Base-by-base conservation (phyloP, 2,329 filamentous ascomycete genomes). In the Pseudogymnoascus sp. region DNA sequence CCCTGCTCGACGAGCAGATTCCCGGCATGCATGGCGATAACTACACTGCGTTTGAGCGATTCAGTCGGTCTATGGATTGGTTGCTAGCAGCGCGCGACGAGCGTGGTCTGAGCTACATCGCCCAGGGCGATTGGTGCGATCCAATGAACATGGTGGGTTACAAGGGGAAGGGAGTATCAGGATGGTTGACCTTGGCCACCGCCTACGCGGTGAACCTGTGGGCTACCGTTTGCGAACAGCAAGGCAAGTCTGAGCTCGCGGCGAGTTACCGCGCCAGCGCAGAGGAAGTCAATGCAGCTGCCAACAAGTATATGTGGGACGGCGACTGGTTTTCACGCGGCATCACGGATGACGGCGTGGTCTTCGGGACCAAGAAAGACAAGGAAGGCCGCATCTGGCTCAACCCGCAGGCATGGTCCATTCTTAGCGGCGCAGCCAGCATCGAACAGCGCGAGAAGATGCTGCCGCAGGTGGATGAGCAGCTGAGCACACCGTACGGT, bases 131-230 rank as follows among this genome's bases (percentile, higher is more conserved):
- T 70, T 85, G 82, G 82, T 85, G 82, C 67, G 82, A 84, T 65
- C 82, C 82, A 3, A 82, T 84, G 79, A 85, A 85, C 71, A 85
- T 85, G 82, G 82, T 83, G n/a, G 82, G 82, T 3, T 82, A 81
- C 69, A 83, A 83, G 70, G 82, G 82, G 40, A 77, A 78, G 62
- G 82, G 82, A 23, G 82, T 85, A 1, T 84, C 82, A 0, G 82
- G 81, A 18, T 85, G 82, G 82, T 76, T 84, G 36, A 84, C 82
- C 0, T 74, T 84, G 1, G 82, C 82, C 5, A 84, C 82, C 0
- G 82, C 74, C 0, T 82, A 80, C 67, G 80, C 82, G 0, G 73
- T 81, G 21, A 80, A 79, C 11, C 70, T 84, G 0, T 85, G 82
- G 81, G 81, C 82, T 2, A 69, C 70, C n/a, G 74, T 83, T 37